A percentile compares a stretch with the other conserved stretches of the same genome.
phyloP scores from a whole-genome alignment of 1,284 basidiomycete genomes.

The Sanghuangporus weigelae region DNA sequence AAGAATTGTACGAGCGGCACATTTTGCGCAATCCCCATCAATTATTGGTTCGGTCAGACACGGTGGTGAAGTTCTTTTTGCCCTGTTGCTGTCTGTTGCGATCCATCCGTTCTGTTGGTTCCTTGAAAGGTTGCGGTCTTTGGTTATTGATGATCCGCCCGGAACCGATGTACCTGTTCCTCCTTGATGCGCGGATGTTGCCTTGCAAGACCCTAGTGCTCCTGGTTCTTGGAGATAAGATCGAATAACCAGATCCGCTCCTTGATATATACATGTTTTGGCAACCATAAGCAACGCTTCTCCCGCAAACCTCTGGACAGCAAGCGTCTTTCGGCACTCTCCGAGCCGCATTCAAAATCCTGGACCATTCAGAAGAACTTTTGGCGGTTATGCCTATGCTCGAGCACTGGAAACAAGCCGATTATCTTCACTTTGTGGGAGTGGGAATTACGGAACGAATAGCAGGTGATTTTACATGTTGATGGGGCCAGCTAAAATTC shows the following conservation, averaged over 20 bases:
- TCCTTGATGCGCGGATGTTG: background rate
- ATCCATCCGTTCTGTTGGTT: background rate
- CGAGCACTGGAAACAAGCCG: no score
- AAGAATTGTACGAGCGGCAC: background rate
- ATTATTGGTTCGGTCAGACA: background rate
- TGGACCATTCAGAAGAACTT: no score
- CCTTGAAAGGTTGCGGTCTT: background rate
- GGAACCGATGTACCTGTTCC: background rate
- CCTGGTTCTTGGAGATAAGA: background rate
- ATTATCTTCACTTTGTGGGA: background rate
- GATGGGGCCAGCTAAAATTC: background rate
- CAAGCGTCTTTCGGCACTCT: no score
- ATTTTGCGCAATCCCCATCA: background rate
- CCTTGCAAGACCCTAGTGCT: background rate
- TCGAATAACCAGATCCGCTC: background rate
- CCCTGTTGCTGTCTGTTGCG: background rate
- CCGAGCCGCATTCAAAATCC: no score
- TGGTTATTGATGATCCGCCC: background rate
- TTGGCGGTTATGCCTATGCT: no score
- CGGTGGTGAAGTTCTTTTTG: background rate
- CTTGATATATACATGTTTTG: background rate
- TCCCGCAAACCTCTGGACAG: background rate
- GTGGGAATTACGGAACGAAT: background rate
- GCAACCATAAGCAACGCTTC: background rate
- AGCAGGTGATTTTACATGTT: no score